A percentile compares a stretch with the other conserved stretches of the same genome.
These are phyloP conservation scores for Asclepias syriaca DNA, from an alignment of 257 asterid genomes.

Conservation along the genomic window DNA sequence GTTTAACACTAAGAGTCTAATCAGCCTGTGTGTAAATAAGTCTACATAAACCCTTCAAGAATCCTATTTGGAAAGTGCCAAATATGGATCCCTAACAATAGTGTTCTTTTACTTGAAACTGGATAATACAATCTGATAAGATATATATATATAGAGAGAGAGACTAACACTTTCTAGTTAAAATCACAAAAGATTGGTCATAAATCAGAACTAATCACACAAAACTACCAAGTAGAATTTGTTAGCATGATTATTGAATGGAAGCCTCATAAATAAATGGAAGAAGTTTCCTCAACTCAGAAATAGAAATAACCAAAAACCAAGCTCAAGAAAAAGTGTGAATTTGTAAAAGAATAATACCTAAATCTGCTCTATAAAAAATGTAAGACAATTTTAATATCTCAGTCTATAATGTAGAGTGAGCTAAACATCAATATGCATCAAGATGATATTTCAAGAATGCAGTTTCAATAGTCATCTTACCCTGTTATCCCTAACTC, in stretches of 20 bases:
- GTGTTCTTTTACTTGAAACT: not conserved
- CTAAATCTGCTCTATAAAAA: not conserved
- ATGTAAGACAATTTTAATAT: not conserved
- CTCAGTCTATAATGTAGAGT: not conserved
- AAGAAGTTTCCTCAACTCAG: not conserved
- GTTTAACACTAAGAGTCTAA: no score
- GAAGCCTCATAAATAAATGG: no score
- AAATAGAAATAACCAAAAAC: not conserved
- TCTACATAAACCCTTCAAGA: no score
- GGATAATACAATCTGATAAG: not conserved
- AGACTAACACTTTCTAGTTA: not conserved
- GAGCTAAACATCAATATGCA: not conserved
- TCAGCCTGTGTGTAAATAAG: no score
- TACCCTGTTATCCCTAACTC: slow-evolving; percentile 77
- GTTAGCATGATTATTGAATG: not conserved
- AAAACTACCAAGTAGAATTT: not conserved
- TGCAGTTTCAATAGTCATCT: slow-evolving; percentile 20
- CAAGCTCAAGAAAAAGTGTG: not conserved
- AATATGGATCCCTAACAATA: not conserved
- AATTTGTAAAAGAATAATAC: not conserved
- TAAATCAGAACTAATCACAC: not conserved
- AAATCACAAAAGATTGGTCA: not conserved
- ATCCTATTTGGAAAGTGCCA: no score
- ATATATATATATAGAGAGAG: not conserved
- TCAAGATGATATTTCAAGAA: not conserved